A percentile compares a stretch with the other conserved stretches of the same genome.
These are phyloP conservation scores for Candida saitoana DNA, from an alignment of 805 yeast species.

Conservation along the genomic window DNA sequence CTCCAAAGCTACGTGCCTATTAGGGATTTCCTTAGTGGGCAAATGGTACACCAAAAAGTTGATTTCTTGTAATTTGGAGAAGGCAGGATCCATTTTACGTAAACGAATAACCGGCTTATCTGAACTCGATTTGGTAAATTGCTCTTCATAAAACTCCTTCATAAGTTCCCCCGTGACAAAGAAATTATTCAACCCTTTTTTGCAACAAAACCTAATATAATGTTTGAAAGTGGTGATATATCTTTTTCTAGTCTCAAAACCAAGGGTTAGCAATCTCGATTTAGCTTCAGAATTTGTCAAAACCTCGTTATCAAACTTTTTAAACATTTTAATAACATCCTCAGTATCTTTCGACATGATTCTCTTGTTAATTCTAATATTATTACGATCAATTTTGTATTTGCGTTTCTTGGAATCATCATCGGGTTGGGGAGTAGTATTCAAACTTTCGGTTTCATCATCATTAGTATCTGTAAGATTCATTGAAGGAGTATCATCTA, in stretches of 20 bases:
- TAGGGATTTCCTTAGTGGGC: conserved; percentile 12
- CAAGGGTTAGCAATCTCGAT: conserved; percentile 10
- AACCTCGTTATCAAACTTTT: conserved; percentile 14
- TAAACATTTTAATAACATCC: conserved; percentile 13
- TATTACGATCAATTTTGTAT: conserved; percentile 12
- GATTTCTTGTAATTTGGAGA: conserved; percentile 14
- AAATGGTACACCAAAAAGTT: conserved; percentile 13
- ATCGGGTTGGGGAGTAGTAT: conserved; percentile 3
- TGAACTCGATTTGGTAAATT: conserved; percentile 9
- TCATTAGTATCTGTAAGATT: conserved; percentile 3
- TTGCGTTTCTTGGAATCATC: conserved; percentile 8
- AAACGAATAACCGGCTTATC: conserved; percentile 13
- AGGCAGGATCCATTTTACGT: conserved; percentile 15
- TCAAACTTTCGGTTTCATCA: conserved; percentile 2
- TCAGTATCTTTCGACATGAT: conserved; percentile 14
- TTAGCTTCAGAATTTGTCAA: conserved; percentile 13
- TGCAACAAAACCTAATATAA: conserved; percentile 13
- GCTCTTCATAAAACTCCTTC: conserved; percentile 14
- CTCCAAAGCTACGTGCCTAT: conserved; percentile 11
- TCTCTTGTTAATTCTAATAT: conserved; percentile 13
- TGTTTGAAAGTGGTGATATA: conserved; percentile 14
- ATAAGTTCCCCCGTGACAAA: conserved; percentile 14
- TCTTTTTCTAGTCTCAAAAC: conserved; percentile 15
- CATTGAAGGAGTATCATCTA: conserved; percentile 8
- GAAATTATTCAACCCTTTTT: conserved; percentile 9